Conservation (phyloP, 139 green algal species). For the Closterium sp. region DNA sequence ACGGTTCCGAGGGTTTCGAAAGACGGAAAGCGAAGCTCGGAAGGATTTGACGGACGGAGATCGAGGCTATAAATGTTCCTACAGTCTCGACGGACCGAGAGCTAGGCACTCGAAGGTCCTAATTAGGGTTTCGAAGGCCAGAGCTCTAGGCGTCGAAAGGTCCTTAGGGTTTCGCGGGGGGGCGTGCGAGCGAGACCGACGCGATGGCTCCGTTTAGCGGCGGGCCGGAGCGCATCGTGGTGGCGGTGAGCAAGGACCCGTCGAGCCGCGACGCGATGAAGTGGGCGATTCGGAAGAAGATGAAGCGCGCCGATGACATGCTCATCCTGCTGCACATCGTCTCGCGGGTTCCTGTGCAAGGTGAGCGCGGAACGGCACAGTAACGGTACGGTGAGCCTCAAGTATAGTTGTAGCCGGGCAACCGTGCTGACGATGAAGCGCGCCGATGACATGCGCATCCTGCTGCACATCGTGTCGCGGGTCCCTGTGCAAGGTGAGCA, state of each 20-base stretch:
- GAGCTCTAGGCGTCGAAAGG: not conserved
- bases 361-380: not conserved
- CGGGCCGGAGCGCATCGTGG: not conserved
- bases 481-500: no score
- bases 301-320: constrained; percentile 17
- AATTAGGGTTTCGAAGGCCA: no score
- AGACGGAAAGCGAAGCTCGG: no score
- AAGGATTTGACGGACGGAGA: no score
- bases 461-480: not conserved
- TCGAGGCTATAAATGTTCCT: no score
- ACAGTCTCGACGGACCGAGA: no score
- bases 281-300: constrained; percentile 25
- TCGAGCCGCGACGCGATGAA: constrained; percentile 12
- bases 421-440: not conserved
- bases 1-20: not conserved
- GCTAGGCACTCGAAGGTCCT: no score
- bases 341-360: constrained; percentile 6
- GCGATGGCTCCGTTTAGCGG: not conserved
- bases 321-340: constrained; percentile 28
- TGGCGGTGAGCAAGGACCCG: constrained; percentile 2
- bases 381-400: not conserved
- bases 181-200: no score
- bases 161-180: not conserved
- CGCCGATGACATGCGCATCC: not conserved
- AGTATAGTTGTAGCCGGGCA: not conserved